A percentile compares a stretch with the other conserved stretches of the same genome.
Evolutionary conservation across 352 stramenopile genomes (phyloP).

Genomic region (Globisporangium spinosum): DNA sequence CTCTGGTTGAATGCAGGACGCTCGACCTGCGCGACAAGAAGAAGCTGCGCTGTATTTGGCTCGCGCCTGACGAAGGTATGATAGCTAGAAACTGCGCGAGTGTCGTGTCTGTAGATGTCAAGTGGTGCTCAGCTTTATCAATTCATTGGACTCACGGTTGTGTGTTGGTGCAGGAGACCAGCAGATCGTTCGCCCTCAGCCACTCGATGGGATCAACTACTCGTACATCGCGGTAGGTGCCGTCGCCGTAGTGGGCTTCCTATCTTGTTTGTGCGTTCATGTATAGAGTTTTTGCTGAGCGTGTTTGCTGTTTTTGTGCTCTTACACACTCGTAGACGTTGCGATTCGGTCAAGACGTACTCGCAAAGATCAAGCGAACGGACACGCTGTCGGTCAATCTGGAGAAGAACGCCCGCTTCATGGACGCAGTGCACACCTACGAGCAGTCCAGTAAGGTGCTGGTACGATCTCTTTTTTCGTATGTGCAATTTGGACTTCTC

Average conservation of each 20-base stretch:
- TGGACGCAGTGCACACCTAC: conserved; percentile 71
- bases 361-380: conserved; percentile 59
- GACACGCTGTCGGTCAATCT: conserved; percentile 57
- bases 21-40: conserved; percentile 62
- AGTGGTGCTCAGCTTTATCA: neutral
- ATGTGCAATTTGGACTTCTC: neutral
- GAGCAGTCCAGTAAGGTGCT: conserved; percentile 72
- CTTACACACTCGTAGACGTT: conserved; percentile 29
- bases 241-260: neutral
- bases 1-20: conserved; percentile 18
- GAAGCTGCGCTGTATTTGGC: conserved; percentile 65
- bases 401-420: conserved; percentile 54
- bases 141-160: neutral
- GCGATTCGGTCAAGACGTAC: conserved; percentile 50
- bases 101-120: neutral
- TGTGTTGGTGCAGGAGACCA: conserved; percentile 37
- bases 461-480: conserved; percentile 24
- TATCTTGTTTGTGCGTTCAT: neutral
- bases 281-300: neutral
- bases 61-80: conserved; percentile 61
- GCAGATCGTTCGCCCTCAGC: conserved; percentile 49
- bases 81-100: neutral
- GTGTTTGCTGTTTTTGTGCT: neutral
- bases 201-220: conserved; percentile 60
- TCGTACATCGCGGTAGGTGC: conserved; percentile 42